Evolutionary conservation across 2,329 filamentous ascomycete genomes (phyloP).

Genomic region (Epichloe elymi): DNA sequence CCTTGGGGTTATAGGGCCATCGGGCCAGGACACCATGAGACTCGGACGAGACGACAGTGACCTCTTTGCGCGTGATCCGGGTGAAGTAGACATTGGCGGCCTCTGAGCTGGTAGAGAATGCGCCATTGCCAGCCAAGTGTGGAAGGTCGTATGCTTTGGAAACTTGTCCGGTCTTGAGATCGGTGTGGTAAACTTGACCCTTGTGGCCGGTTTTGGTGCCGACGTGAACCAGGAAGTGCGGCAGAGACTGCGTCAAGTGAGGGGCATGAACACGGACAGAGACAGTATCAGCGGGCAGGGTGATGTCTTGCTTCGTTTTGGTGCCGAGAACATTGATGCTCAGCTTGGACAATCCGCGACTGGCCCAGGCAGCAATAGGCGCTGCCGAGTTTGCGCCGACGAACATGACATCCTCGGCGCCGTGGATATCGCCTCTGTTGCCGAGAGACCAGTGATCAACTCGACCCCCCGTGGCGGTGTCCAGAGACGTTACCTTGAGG

Average conservation of each 20-base stretch:
- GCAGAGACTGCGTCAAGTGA: conserved; percentile 52
- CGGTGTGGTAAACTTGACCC: conserved; percentile 76
- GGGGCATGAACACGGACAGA: conserved; percentile 60
- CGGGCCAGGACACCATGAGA: conserved; percentile 65
- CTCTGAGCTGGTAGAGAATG: conserved; percentile 65
- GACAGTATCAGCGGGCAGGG: conserved; percentile 32
- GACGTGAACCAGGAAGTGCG: conserved; percentile 79
- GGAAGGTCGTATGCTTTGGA: conserved; percentile 73
- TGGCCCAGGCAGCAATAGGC: conserved; percentile 64
- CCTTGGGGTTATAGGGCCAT: conserved; percentile 47
- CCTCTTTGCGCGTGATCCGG: conserved; percentile 61
- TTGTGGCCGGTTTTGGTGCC: conserved; percentile 58
- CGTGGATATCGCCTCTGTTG: conserved; percentile 60
- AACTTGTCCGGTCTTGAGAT: conserved; percentile 54
- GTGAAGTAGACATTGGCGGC: conserved; percentile 83
- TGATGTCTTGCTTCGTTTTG: conserved; percentile 41
- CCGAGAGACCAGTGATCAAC: conserved; percentile 58
- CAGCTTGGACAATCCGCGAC: conserved; percentile 46
- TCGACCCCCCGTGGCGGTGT: conserved; percentile 61
- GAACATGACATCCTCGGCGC: conserved; percentile 52
- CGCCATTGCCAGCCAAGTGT: conserved; percentile 52
- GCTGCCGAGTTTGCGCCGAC: conserved; percentile 65
- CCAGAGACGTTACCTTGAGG: conserved; percentile 62
- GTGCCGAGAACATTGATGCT: conserved; percentile 59
- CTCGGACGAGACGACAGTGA: conserved; percentile 59